Conservation (phyloP, 805 yeast species). For the Candida khao-thaluensis region DNA sequence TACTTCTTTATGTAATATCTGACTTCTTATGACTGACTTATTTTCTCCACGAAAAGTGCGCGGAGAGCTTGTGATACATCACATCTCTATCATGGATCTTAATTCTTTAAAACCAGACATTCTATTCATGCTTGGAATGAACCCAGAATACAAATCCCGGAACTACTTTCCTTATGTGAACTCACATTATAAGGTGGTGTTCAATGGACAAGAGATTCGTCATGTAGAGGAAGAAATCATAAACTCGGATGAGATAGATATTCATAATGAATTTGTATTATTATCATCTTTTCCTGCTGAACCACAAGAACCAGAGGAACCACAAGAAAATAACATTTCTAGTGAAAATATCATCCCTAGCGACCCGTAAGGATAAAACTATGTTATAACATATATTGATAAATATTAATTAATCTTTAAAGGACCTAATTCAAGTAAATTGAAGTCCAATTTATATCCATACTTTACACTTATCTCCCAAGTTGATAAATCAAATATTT, state of each 20-base stretch:
- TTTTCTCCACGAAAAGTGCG: too few species aligned
- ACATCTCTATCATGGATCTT: conserved; percentile 5
- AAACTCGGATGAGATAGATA: background rate
- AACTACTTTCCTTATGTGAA: conserved; percentile 2
- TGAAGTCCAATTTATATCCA: conserved; percentile 37
- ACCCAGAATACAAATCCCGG: background rate
- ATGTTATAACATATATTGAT: background rate
- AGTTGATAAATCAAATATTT: conserved; percentile 38
- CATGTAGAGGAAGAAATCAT: background rate
- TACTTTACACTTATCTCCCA: conserved; percentile 43
- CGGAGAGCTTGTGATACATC: too few species aligned
- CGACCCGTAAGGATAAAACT: background rate
- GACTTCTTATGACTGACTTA: too few species aligned
- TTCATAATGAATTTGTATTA: background rate
- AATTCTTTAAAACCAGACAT: background rate
- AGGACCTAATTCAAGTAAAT: conserved; percentile 10
- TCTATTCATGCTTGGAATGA: background rate
- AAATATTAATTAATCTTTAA: conserved; percentile 3
- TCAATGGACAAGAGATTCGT: background rate
- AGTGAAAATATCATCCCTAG: background rate
- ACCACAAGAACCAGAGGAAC: too few species aligned
- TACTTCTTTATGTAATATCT: too few species aligned
- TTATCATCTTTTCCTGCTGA: background rate
- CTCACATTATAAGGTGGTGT: background rate
- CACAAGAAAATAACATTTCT: too few species aligned